Evolutionary conservation across 1,284 basidiomycete genomes (phyloP), one percentile per base, ranked within the genome.

Genomic region (Microbotryum scabiosae): DNA sequence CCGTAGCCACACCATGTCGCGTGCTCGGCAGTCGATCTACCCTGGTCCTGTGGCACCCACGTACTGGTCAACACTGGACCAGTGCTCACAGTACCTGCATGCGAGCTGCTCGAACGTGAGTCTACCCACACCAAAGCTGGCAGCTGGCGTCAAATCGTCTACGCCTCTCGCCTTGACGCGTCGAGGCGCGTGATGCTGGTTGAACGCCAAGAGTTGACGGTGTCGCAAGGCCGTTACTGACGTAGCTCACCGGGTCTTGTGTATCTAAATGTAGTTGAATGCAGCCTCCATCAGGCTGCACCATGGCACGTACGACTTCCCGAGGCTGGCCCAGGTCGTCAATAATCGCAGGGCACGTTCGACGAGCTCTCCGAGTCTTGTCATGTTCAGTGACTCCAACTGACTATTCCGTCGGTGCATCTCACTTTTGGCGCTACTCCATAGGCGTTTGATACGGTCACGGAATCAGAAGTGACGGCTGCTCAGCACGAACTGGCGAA

Each of bases 361-460:
- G 46, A 23, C 3, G 23, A n/a, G 43, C 8, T n/a, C 14, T 30
- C 28, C 26, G 51, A 4, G 8, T 32, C 5, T n/a, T 21, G 10
- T 51, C 20, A 5, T 26, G 28, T 7, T 0, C 30, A 5, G 21
- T 26, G 26, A 36, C 5, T 16, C 51, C 20, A 18, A 26, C 45
- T 45, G n/a, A 54, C 41, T 46, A 10, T 30, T 44, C 12, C 41
- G 16, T 43, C 28, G 28, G 14, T 41, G 16, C 14, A 14, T 12
- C 25, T n/a, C 23, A 20, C 54, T 48, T 3, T 16, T n/a, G 8
- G 14, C 6, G 14, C 12, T 44, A 6, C 32, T n/a, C 4, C 20
- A 30, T 56, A 66, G 64, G 47, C 32, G 16, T 70, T 63, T 44
- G 69, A 70, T 25, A 47, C 67, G 36, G 61, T 70, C 8, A 67